Percentiles rank a stretch among this genome's conserved stretches.
Evolutionary conservation across 192 early-diverging fungal genomes (phyloP).

Genomic region (Umbelopsis sp.): DNA sequence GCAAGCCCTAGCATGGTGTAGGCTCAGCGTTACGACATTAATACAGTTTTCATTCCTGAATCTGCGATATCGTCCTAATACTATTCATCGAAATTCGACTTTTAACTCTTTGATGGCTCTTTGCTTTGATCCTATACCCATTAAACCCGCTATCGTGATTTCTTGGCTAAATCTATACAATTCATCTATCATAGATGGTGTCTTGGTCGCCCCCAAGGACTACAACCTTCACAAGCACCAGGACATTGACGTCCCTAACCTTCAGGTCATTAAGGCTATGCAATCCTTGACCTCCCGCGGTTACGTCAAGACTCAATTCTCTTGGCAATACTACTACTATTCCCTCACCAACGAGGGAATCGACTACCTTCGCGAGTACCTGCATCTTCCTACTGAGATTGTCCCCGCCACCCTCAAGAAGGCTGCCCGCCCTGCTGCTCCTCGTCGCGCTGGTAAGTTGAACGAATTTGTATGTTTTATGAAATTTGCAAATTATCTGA

Average conservation of each 20-base stretch:
- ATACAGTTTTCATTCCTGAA: too few relatives aligned
- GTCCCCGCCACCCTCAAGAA: conserved; percentile 98
- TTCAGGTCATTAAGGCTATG: conserved; percentile 98
- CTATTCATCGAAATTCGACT: too few relatives aligned
- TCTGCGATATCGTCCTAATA: too few relatives aligned
- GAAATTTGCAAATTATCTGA: neutral
- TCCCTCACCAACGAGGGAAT: conserved; percentile 98
- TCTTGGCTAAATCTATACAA: conserved; percentile 36
- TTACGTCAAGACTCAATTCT: conserved; percentile 95
- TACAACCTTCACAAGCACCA: conserved; percentile 94
- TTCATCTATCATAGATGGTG: conserved; percentile 73
- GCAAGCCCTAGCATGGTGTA: too few relatives aligned
- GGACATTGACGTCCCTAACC: conserved; percentile 97
- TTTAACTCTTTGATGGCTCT: too few relatives aligned
- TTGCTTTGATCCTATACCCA: too few relatives aligned
- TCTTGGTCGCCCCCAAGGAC: conserved; percentile 99
- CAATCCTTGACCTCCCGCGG: conserved; percentile 95
- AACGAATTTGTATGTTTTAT: neutral
- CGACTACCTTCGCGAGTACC: conserved; percentile 94
- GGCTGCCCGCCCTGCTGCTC: conserved; percentile 78
- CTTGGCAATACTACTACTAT: conserved; percentile 99
- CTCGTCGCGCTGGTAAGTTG: conserved; percentile 66
- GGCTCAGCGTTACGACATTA: too few relatives aligned
- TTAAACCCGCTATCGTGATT: conserved; percentile 10
- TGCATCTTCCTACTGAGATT: conserved; percentile 97